Evolutionary conservation across 768 basidiomycete genomes (phyloP).

Genomic region (Mycena floridula): DNA sequence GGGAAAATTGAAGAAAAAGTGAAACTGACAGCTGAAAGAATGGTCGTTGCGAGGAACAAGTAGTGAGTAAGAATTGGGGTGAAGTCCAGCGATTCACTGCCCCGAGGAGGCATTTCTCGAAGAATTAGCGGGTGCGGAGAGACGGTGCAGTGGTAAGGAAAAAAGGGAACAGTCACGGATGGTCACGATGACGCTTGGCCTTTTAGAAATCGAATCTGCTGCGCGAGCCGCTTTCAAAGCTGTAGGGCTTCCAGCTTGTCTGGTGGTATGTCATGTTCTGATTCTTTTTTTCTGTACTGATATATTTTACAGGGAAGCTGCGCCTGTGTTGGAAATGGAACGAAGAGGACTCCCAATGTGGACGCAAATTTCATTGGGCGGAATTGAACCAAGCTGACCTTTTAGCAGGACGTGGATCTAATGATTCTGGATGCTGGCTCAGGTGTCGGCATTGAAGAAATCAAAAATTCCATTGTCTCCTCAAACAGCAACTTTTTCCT

Average conservation of each 20-base stretch:
- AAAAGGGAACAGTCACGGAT: slow-evolving; percentile 1
- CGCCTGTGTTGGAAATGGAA: slow-evolving; percentile 5
- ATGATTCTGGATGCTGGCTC: slow-evolving; percentile 8
- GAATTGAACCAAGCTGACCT: neutral
- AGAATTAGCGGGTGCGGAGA: neutral
- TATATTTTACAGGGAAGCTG: too few relatives aligned
- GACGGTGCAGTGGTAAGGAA: neutral
- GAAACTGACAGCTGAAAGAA: slow-evolving; percentile 66
- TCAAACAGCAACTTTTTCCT: neutral
- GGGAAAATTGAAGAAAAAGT: slow-evolving; percentile 15
- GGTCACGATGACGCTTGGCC: neutral
- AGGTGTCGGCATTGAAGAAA: slow-evolving; percentile 2
- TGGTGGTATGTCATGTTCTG: too few relatives aligned
- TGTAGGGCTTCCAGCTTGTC: slow-evolving; percentile 5
- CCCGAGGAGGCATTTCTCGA: slow-evolving; percentile 47
- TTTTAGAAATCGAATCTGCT: slow-evolving; percentile 3
- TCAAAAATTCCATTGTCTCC: neutral
- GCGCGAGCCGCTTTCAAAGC: too few relatives aligned
- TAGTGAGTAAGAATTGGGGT: slow-evolving; percentile 89
- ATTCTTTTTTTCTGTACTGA: too few relatives aligned
- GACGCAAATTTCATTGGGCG: neutral
- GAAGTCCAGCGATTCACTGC: slow-evolving; percentile 70
- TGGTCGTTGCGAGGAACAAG: slow-evolving; percentile 82
- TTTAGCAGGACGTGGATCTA: slow-evolving; percentile 12
- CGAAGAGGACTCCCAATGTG: slow-evolving; percentile 7